phyloP scores from a whole-genome alignment of 2,329 filamentous ascomycete species.

The Gaeumannomyces tritici region DNA sequence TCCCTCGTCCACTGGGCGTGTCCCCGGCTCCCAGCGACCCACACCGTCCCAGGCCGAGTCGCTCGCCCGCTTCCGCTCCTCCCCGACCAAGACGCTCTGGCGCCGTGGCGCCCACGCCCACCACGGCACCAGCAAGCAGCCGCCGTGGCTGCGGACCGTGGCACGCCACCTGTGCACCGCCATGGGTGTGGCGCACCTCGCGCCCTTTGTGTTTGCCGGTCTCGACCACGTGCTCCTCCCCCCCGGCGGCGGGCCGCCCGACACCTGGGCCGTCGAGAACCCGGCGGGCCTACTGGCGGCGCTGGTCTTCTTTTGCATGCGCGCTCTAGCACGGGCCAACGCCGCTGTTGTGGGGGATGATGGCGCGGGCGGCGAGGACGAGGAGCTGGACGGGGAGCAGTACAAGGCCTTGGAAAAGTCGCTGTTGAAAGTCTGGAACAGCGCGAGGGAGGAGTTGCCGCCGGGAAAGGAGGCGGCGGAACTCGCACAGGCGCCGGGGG shows the following conservation, averaged over 20 bases:
- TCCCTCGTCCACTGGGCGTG: background rate
- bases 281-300: slow-evolving; percentile 47
- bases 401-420: slow-evolving; percentile 37
- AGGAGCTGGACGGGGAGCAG: slow-evolving; percentile 28
- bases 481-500: background rate
- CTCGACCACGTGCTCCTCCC: slow-evolving; percentile 45
- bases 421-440: slow-evolving; percentile 33
- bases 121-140: no score
- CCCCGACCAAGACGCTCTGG: slow-evolving; percentile 14
- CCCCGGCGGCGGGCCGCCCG: slow-evolving; percentile 30
- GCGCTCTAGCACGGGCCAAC: slow-evolving; percentile 5
- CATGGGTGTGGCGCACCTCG: slow-evolving; percentile 50
- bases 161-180: slow-evolving; percentile 57
- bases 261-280: slow-evolving; percentile 39
- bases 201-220: slow-evolving; percentile 66
- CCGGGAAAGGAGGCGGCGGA: background rate
- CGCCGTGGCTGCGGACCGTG: slow-evolving; percentile 60
- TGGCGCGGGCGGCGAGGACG: slow-evolving; percentile 7
- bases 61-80: slow-evolving; percentile 16
- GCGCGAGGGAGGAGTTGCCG: slow-evolving; percentile 29
- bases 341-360: background rate
- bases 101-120: no score
- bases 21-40: slow-evolving; percentile 7
- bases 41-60: slow-evolving; percentile 20
- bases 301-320: slow-evolving; percentile 47